A percentile compares a stretch with the other conserved stretches of the same genome.
Conservation (phyloP, 2,329 filamentous ascomycete species). For the Colletotrichum scovillei region DNA sequence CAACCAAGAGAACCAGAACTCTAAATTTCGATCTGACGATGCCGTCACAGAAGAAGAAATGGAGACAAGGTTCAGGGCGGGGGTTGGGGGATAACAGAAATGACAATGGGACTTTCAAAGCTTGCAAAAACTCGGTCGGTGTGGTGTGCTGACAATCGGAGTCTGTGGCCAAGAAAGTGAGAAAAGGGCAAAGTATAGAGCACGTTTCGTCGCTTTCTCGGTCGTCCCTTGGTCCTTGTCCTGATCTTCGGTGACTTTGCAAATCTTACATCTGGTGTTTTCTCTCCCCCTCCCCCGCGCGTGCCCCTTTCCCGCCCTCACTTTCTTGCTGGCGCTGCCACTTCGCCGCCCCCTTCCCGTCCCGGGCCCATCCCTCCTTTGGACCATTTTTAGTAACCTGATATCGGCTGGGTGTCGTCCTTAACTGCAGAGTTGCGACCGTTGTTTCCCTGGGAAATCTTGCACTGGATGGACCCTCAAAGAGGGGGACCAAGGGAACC, state of each 20-base stretch:
- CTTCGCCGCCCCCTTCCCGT: constrained; percentile 2
- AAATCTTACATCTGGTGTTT: not conserved
- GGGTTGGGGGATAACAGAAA: not conserved
- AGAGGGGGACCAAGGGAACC: not conserved
- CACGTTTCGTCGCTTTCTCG: constrained; percentile 21
- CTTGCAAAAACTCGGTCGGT: not conserved
- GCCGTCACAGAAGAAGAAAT: not conserved
- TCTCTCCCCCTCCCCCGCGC: not conserved
- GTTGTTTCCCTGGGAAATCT: not conserved
- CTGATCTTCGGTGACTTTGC: constrained; percentile 19
- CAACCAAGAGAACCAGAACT: not conserved
- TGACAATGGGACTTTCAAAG: not conserved
- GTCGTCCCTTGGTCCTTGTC: constrained; percentile 17
- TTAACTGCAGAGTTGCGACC: not conserved
- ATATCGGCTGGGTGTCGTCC: not conserved
- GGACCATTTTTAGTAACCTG: not conserved
- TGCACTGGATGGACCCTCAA: not conserved
- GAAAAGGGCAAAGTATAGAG: not conserved
- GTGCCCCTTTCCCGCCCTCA: not conserved
- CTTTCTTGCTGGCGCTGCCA: not conserved
- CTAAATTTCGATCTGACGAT: not conserved
- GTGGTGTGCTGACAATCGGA: not conserved
- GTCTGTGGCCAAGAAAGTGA: not conserved
- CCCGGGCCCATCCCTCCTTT: constrained; percentile 15
- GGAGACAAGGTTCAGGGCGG: not conserved